Evolutionary conservation across 768 basidiomycete genomes (phyloP), one percentile per base, ranked within the genome.

Genomic region (Grammothele lineata): DNA sequence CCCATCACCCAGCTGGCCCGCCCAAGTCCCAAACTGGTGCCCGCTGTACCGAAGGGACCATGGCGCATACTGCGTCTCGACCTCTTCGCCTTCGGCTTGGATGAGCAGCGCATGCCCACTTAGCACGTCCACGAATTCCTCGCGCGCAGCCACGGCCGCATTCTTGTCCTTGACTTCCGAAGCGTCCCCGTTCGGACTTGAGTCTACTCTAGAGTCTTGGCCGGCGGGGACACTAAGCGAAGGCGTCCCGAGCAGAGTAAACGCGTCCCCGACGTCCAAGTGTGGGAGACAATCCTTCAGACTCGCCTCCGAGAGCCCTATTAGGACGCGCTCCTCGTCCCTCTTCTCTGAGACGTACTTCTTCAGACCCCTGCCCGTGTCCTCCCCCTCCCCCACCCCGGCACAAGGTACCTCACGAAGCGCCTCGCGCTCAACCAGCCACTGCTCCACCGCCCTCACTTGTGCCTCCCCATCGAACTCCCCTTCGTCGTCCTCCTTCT

Each of bases 1-100:
- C 0, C 96, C 96, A 58, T 98, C 95, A 11, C 96, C 96, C 4
- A 99, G 74, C 62, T 97, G 96, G 21, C 93, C 92, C 1, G 96
- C 94, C 83, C 87, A 97, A 3, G 61, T 67, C 0, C 92, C 91
- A 58, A 92, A 93, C 57, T 92, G 90, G 60, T 92, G 89, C 0
- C 93, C 94, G 53, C 87, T 91, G 62, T 97, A 98, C 14, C 92
- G 75, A 24, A 92, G 73, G 4, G 88, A 84, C 90, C 92, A 97
- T 0, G 95, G 72, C 4, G 69, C 71, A 48, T 68, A 66, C 15
- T 53, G 56, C 30, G 57, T 63, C 17, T 66, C 62, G 8, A 57
- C 60, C 18, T 64, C 67, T 6, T 62, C 62, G 0, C 64, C 59
- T 11, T 59, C 59, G 17, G 45, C 59, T 8, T 75, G 75, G 72